Percentiles rank a stretch among this genome's conserved stretches.
Conservation (phyloP, 768 basidiomycete species). For the Panellus pusillus region DNA sequence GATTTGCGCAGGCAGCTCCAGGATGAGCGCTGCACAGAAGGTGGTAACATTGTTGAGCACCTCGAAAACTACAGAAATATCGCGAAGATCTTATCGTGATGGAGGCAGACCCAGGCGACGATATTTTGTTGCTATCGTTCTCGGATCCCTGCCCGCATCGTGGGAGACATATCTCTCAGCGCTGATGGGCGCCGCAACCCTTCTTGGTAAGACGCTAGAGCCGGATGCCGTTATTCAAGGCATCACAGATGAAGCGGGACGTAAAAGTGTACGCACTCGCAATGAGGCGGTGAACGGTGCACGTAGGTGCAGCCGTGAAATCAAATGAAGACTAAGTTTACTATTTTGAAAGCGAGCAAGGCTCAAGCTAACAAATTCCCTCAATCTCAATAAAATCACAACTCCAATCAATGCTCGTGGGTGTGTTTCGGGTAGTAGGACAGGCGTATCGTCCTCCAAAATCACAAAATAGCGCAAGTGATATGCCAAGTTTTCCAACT, state of each 20-base stretch:
- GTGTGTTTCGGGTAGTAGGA: too few relatives aligned
- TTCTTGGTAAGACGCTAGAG: not conserved
- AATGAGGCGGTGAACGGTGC: not conserved
- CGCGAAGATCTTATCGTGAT: not conserved
- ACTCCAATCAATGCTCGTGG: too few relatives aligned
- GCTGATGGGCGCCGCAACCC: too few relatives aligned
- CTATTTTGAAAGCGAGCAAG: too few relatives aligned
- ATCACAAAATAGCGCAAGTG: too few relatives aligned
- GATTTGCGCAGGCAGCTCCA: constrained; percentile 25
- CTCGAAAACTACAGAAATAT: constrained; percentile 8
- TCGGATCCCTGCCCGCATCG: not conserved
- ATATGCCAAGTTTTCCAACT: too few relatives aligned
- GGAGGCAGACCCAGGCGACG: constrained; percentile 2
- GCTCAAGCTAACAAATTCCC: too few relatives aligned
- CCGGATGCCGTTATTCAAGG: constrained; percentile 1
- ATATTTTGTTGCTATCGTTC: not conserved
- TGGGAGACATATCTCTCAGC: constrained; percentile 2
- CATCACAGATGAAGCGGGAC: constrained; percentile 1
- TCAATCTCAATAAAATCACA: too few relatives aligned
- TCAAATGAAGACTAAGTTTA: too few relatives aligned
- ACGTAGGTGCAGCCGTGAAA: too few relatives aligned
- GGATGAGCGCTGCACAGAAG: constrained; percentile 22
- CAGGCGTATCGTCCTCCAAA: too few relatives aligned
- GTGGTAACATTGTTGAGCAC: constrained; percentile 24
- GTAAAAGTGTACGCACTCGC: not conserved